Evolutionary conservation across 768 basidiomycete genomes (phyloP).

Genomic region (Chalciporus sphaerocephalus): DNA sequence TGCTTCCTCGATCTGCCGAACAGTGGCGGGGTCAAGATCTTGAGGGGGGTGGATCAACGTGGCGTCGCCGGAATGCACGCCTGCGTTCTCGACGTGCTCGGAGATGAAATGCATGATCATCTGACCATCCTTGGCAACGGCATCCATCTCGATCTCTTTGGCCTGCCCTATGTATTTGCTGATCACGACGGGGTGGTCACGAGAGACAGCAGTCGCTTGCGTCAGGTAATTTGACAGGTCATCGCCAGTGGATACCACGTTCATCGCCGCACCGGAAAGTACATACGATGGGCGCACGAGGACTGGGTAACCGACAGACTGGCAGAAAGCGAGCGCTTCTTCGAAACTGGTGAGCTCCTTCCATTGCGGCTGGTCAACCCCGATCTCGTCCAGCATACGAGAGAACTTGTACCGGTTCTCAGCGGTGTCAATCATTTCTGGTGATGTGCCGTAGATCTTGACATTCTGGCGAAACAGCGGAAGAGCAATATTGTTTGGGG

Average conservation of each 20-base stretch:
- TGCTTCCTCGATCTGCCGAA: constrained; percentile 93
- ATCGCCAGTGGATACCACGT: constrained; percentile 91
- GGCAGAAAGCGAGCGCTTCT: constrained; percentile 85
- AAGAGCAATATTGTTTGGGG: constrained; percentile 96
- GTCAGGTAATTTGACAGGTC: constrained; percentile 90
- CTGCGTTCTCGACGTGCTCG: constrained; percentile 98
- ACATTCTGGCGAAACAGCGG: constrained; percentile 96
- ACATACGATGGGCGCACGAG: constrained; percentile 97
- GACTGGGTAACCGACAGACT: constrained; percentile 91
- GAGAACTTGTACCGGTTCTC: constrained; percentile 99
- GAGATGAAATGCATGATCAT: constrained; percentile 99
- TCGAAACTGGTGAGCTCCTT: constrained; percentile 92
- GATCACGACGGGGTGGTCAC: constrained; percentile 96
- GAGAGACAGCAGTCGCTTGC: constrained; percentile 93
- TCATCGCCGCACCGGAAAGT: constrained; percentile 99
- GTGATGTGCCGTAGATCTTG: constrained; percentile 97
- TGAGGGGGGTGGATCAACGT: constrained; percentile 98
- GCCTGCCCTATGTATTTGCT: constrained; percentile 99
- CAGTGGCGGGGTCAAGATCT: constrained; percentile 95
- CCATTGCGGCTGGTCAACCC: constrained; percentile 97
- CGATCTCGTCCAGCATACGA: constrained; percentile 92
- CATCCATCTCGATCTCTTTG: constrained; percentile 99
- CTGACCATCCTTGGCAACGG: constrained; percentile 93
- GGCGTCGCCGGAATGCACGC: constrained; percentile 98
- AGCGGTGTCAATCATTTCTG: constrained; percentile 99